Percentiles rank a stretch among this genome's conserved stretches.
phyloP scores from a whole-genome alignment of 495 filamentous ascomycete genomes.

The Penicillium salamii region DNA sequence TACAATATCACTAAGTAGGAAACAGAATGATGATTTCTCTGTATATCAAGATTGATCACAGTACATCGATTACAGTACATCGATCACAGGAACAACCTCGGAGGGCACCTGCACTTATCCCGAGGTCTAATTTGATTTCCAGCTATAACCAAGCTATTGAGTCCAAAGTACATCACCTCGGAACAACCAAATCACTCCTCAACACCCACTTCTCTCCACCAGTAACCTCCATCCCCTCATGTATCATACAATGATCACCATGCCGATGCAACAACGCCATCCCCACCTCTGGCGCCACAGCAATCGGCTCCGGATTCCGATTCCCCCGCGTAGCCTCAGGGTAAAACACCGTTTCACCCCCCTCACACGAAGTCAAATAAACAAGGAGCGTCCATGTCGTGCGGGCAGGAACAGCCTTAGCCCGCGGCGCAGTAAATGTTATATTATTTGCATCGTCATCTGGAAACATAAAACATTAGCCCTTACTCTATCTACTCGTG shows the following conservation, averaged over 20 bases:
- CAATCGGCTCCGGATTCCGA: slow-evolving; percentile 56
- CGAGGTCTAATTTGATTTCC: no score
- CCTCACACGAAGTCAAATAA: slow-evolving; percentile 76
- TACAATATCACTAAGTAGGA: slow-evolving; percentile 4
- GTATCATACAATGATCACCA: slow-evolving; percentile 83
- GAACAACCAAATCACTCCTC: slow-evolving; percentile 80
- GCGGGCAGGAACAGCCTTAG: slow-evolving; percentile 51
- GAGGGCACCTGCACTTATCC: no score
- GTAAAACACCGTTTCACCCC: slow-evolving; percentile 92
- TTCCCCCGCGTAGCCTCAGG: slow-evolving; percentile 58
- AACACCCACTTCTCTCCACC: slow-evolving; percentile 92
- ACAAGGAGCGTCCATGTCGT: slow-evolving; percentile 93
- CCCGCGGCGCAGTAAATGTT: slow-evolving; percentile 38
- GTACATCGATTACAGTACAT: no score
- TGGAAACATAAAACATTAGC: no score
- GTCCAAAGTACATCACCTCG: slow-evolving; percentile 44
- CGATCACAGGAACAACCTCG: no score
- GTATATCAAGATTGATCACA: no score
- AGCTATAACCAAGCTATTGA: no score
- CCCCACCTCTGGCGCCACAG: slow-evolving; percentile 72
- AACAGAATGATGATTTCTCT: slow-evolving; percentile 26
- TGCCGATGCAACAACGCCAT: slow-evolving; percentile 86
- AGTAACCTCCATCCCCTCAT: slow-evolving; percentile 78
- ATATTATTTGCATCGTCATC: slow-evolving; percentile 78
- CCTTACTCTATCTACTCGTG: no score